A percentile compares a stretch with the other conserved stretches of the same genome.
Evolutionary conservation across 768 basidiomycete species (phyloP).

Genomic region (Mycena rosella): DNA sequence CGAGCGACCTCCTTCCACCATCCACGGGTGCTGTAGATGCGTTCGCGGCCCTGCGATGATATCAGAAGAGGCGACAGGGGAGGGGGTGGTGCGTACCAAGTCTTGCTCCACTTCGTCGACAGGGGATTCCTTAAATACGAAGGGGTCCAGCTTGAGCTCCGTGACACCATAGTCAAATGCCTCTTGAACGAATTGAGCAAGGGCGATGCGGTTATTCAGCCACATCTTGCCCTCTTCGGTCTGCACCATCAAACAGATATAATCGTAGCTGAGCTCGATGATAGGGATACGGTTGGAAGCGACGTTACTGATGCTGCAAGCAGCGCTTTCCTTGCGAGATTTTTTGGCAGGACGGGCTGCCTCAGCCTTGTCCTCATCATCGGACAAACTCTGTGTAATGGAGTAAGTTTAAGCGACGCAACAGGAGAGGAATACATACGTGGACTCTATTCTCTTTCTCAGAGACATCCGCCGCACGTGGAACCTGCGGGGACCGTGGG

Average conservation of each 20-base stretch:
- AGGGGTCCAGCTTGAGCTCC: not conserved
- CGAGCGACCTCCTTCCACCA: constrained; percentile 9
- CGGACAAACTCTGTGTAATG: not conserved
- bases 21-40: not conserved
- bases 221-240: not conserved
- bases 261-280: not conserved
- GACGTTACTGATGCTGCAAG: constrained; percentile 17
- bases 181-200: not conserved
- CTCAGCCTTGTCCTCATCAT: not conserved
- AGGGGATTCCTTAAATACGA: not conserved
- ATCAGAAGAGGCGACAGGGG: not conserved
- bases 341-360: constrained; percentile 4
- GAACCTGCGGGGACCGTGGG: not conserved
- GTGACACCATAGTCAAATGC: not conserved
- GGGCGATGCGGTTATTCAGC: not conserved
- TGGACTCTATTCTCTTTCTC: constrained; percentile 8
- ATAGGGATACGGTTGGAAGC: not conserved
- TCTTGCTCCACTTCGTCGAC: constrained; percentile 1
- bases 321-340: constrained; percentile 5
- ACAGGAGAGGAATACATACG: not conserved
- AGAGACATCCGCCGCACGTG: not conserved
- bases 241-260: not conserved
- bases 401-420: not conserved
- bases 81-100: constrained; percentile 1
- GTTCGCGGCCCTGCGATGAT: not conserved